Conservation (phyloP, 2,329 filamentous ascomycete genomes). For the Microsporum canis region DNA sequence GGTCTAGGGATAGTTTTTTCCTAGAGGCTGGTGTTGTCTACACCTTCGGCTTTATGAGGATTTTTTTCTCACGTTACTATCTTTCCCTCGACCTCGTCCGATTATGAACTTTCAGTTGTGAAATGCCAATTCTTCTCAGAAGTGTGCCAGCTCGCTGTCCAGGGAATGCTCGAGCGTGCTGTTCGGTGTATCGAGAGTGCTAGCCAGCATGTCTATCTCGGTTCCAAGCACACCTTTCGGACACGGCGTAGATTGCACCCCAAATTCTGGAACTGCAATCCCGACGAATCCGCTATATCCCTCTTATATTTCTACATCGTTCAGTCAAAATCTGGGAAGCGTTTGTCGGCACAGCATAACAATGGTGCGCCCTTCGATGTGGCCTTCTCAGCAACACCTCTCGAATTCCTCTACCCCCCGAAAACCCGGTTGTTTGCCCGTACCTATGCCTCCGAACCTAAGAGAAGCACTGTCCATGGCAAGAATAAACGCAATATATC, state of each 20-base stretch:
- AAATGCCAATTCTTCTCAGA: constrained; percentile 8
- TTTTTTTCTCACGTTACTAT: not conserved
- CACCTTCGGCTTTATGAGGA: not conserved
- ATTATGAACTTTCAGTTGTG: not conserved
- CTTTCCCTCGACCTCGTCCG: not conserved
- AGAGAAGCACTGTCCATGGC: constrained; percentile 6
- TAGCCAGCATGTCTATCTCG: constrained; percentile 36
- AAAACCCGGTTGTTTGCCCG: constrained; percentile 16
- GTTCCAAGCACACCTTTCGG: constrained; percentile 30
- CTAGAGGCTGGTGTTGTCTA: not conserved
- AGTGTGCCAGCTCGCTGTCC: not conserved
- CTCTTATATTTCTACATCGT: constrained; percentile 18
- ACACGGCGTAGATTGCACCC: constrained; percentile 26
- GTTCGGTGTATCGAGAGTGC: constrained; percentile 40
- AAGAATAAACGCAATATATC: constrained; percentile 13
- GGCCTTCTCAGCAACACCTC: constrained; percentile 5
- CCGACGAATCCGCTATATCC: constrained; percentile 21
- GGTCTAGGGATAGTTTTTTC: not conserved
- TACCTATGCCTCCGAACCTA: constrained; percentile 4
- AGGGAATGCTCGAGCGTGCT: constrained; percentile 43
- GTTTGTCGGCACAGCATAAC: not conserved
- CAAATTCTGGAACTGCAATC: constrained; percentile 27
- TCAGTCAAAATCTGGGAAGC: not conserved
- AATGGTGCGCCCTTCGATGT: not conserved
- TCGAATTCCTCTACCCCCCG: constrained; percentile 34